Percentiles rank a stretch among this genome's conserved stretches.
These are phyloP conservation scores for Laguncularia racemosa DNA, from an alignment of 345 rosid genomes.

Conservation along the genomic window DNA sequence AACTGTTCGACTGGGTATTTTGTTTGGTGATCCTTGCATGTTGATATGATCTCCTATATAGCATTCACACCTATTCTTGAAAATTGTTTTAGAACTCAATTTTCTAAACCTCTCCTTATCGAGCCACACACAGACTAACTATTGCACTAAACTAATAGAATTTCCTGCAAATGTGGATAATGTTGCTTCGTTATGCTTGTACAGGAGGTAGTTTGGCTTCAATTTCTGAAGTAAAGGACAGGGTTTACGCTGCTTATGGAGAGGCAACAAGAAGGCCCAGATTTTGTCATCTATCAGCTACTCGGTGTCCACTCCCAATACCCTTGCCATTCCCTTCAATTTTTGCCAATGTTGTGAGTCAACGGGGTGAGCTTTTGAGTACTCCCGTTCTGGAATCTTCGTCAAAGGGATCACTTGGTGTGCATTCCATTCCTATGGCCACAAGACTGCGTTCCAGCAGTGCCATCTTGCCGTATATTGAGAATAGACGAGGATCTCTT, in stretches of 20 bases:
- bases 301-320: conserved; percentile 76
- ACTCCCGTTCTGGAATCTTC: conserved; percentile 34
- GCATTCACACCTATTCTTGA: not conserved
- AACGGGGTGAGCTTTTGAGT: conserved; percentile 62
- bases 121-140: not conserved
- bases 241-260: conserved; percentile 40
- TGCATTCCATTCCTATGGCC: conserved; percentile 73
- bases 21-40: not conserved
- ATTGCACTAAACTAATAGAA: not conserved
- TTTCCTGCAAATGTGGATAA: not conserved
- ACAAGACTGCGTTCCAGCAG: conserved; percentile 61
- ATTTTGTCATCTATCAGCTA: conserved; percentile 63
- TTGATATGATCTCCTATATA: not conserved
- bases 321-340: conserved; percentile 93
- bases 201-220: conserved; percentile 46
- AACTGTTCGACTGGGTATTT: conserved; percentile 46
- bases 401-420: conserved; percentile 59
- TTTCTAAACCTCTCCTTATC: not conserved
- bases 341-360: conserved; percentile 57
- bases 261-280: conserved; percentile 31
- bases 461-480: conserved; percentile 62
- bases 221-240: conserved; percentile 56
- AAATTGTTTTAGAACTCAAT: not conserved
- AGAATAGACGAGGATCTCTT: conserved; percentile 46
- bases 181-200: not conserved